Percentiles rank a stretch among this genome's conserved stretches.
phyloP scores from a whole-genome alignment of 495 filamentous ascomycete species.

The Parmelia sp. region DNA sequence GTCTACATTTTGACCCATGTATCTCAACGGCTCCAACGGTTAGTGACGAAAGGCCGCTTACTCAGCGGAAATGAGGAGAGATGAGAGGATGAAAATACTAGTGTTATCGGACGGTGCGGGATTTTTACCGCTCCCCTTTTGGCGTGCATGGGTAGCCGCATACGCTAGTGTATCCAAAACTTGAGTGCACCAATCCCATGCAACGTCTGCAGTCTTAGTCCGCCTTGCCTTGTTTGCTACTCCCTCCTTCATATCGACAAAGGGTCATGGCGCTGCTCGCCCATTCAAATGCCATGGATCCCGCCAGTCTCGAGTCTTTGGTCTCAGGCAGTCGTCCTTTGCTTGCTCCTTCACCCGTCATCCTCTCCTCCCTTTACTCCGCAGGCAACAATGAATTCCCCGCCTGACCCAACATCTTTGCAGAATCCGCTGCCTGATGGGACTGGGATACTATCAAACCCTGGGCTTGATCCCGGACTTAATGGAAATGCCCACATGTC shows the following conservation, averaged over 20 bases:
- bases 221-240: not conserved
- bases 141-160: not conserved
- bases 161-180: not conserved
- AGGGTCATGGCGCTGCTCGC: not conserved
- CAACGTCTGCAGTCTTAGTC: not conserved
- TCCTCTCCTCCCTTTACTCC: not conserved
- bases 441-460: not conserved
- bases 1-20: too few relatives aligned
- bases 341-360: not conserved
- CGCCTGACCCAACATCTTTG: not conserved
- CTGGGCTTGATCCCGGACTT: not conserved
- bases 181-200: not conserved
- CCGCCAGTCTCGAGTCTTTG: not conserved
- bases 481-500: not conserved
- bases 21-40: too few relatives aligned
- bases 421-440: not conserved
- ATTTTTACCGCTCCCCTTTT: not conserved
- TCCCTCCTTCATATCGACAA: not conserved
- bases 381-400: not conserved
- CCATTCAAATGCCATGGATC: not conserved
- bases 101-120: not conserved
- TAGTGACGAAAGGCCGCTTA: too few relatives aligned
- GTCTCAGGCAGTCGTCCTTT: not conserved
- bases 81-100: too few relatives aligned
- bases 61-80: too few relatives aligned